These are phyloP conservation scores for Crotalaria pallida DNA, from an alignment of 306 rosid species.

Conservation along the genomic window DNA sequence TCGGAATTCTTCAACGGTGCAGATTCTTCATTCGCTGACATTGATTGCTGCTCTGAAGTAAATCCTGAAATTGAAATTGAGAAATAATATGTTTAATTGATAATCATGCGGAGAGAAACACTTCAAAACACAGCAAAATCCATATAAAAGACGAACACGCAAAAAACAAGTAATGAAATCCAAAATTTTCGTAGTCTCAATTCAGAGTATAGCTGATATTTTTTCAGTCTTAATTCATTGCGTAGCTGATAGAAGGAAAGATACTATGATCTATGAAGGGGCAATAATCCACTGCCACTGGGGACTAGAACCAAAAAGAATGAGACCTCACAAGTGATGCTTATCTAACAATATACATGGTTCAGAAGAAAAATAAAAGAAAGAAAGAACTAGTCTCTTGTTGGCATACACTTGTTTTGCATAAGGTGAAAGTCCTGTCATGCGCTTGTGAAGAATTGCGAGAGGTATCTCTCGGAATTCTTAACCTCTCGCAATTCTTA, in stretches of 20 bases:
- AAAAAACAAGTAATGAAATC: background rate
- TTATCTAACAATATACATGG: background rate
- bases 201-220: background rate
- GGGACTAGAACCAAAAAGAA: background rate
- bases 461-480: no score
- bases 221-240: background rate
- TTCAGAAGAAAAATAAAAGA: background rate
- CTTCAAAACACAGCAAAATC: conserved; percentile 14
- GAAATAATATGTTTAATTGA: background rate
- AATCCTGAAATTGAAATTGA: conserved; percentile 48
- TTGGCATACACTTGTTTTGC: background rate
- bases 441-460: no score
- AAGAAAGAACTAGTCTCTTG: background rate
- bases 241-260: background rate
- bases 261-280: background rate
- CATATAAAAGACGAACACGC: background rate
- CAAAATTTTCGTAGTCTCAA: background rate
- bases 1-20: no score
- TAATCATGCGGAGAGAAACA: background rate
- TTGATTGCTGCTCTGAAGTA: conserved; percentile 68
- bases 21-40: conserved; percentile 72
- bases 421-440: background rate
- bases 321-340: background rate
- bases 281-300: background rate
- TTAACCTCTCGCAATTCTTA: no score